Conservation (phyloP, 164 flowering plant species). For the Vitis amurensis region DNA sequence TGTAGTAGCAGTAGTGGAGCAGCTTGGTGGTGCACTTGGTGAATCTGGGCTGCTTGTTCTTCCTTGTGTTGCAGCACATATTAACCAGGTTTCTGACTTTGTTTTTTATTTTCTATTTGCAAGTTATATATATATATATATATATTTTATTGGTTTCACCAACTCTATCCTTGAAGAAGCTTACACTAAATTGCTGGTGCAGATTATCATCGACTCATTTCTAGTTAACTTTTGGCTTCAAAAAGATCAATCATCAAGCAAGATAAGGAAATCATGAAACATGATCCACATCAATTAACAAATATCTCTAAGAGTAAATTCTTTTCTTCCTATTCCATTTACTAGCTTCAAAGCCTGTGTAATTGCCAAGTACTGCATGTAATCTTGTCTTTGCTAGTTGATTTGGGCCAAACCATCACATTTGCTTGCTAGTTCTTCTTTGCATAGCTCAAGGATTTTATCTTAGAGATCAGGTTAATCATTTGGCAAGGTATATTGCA, state of each 20-base stretch:
- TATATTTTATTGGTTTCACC: neutral
- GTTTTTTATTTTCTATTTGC: too few species aligned
- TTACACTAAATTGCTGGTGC: neutral
- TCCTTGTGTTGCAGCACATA: constrained; percentile 23
- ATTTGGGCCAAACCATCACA: too few species aligned
- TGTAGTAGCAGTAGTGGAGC: constrained; percentile 19
- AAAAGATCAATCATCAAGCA: neutral
- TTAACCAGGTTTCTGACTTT: constrained; percentile 12
- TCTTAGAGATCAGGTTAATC: too few species aligned
- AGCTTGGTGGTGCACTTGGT: constrained; percentile 17
- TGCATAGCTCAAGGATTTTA: too few species aligned
- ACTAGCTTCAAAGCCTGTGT: too few species aligned
- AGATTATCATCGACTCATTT: constrained; percentile 21
- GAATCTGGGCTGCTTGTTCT: constrained; percentile 20
- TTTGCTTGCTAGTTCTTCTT: too few species aligned
- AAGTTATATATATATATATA: too few species aligned
- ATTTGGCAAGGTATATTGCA: too few species aligned
- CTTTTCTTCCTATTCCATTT: too few species aligned
- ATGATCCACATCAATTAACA: neutral
- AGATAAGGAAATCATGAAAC: constrained; percentile 1
- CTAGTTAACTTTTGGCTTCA: constrained; percentile 20
- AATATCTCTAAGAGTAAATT: too few species aligned
- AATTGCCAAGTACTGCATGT: too few species aligned
- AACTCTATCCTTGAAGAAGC: neutral
- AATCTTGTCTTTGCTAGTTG: too few species aligned